Conservation (phyloP, 1,284 basidiomycete species). For the Salmacisia buchloeana region DNA sequence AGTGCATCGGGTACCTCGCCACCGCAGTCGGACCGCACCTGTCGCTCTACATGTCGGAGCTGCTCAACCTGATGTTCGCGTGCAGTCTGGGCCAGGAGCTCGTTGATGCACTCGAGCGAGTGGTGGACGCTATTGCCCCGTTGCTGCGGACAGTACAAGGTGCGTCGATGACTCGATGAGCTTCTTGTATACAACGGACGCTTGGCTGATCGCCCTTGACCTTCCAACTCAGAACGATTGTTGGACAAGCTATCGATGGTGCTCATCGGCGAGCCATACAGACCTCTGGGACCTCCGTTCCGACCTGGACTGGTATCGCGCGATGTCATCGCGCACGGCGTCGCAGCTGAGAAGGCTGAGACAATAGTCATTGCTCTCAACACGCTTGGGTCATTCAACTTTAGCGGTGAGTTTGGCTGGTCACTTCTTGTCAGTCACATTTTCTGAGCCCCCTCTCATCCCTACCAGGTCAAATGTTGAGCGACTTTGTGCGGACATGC, state of each 20-base stretch:
- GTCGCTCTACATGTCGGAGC: slow-evolving; percentile 90
- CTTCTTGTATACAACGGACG: no score
- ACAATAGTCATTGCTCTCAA: slow-evolving; percentile 77
- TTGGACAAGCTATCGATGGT: slow-evolving; percentile 42
- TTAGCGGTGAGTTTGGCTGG: slow-evolving; percentile 54
- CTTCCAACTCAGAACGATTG: slow-evolving; percentile 55
- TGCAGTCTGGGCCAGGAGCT: slow-evolving; percentile 88
- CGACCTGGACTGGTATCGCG: neutral
- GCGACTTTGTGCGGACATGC: slow-evolving; percentile 89
- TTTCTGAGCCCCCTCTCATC: slow-evolving; percentile 52
- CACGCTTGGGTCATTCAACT: slow-evolving; percentile 89
- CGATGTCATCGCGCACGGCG: neutral
- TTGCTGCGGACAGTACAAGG: slow-evolving; percentile 81
- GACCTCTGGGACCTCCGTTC: slow-evolving; percentile 41
- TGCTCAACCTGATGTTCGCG: slow-evolving; percentile 92
- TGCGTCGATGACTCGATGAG: neutral
- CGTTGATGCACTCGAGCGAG: slow-evolving; percentile 75
- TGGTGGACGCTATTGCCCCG: slow-evolving; percentile 83
- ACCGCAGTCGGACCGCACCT: slow-evolving; percentile 91
- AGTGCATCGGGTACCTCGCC: slow-evolving; percentile 94
- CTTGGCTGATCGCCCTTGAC: no score
- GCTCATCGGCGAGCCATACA: slow-evolving; percentile 43
- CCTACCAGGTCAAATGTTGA: slow-evolving; percentile 72
- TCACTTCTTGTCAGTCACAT: neutral
- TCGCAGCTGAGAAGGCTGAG: slow-evolving; percentile 56